Evolutionary conservation across 2,329 filamentous ascomycete species (phyloP).

Genomic region (Corynespora cassiicola): DNA sequence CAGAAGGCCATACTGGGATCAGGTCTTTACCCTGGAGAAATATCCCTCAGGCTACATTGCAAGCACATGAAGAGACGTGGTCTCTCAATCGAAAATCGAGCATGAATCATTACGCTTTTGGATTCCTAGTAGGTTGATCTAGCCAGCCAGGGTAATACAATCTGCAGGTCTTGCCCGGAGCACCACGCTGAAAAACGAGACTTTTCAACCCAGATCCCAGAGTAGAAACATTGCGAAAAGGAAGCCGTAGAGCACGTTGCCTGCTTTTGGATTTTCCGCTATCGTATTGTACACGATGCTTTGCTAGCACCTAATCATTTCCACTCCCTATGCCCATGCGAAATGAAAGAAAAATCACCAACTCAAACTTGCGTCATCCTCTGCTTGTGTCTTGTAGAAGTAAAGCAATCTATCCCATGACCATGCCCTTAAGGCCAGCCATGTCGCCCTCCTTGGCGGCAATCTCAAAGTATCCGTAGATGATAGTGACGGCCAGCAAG

Average conservation of each 20-base stretch:
- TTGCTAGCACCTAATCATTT: constrained; percentile 1
- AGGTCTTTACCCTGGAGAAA: no score
- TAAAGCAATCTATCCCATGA: constrained; percentile 58
- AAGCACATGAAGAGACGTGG: no score
- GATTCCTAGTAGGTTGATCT: no score
- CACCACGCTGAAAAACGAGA: neutral
- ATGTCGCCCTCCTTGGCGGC: constrained; percentile 98
- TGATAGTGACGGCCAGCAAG: constrained; percentile 98
- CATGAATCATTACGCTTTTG: no score
- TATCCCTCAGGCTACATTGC: no score
- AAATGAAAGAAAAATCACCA: constrained; percentile 6
- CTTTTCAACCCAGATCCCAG: neutral
- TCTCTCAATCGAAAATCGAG: no score
- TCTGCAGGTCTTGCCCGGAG: neutral
- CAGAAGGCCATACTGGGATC: no score
- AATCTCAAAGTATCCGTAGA: constrained; percentile 99
- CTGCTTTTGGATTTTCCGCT: constrained; percentile 6
- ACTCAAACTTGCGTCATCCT: neutral
- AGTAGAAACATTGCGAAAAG: constrained; percentile 2
- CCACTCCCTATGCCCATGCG: constrained; percentile 4
- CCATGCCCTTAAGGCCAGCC: constrained; percentile 74
- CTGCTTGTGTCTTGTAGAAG: neutral
- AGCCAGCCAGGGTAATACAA: no score
- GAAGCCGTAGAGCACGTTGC: constrained; percentile 7
- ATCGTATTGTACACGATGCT: constrained; percentile 8